A percentile compares a stretch with the other conserved stretches of the same genome.
phyloP scores from a whole-genome alignment of 192 early-diverging fungal genomes.

The Backusella circina region DNA sequence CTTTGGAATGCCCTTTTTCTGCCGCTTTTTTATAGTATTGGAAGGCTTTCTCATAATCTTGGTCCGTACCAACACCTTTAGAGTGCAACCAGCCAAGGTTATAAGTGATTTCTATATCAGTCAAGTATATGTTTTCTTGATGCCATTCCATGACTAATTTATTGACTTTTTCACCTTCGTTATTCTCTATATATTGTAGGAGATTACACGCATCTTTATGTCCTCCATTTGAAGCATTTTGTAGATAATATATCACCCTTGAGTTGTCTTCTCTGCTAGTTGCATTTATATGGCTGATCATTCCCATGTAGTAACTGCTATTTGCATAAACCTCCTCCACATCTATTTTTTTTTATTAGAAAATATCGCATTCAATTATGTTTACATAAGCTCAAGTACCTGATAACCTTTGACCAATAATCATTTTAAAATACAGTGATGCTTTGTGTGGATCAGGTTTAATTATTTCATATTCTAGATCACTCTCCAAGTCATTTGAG shows the following conservation, averaged over 20 bases:
- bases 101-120: not conserved
- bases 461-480: not conserved
- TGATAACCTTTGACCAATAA: not conserved
- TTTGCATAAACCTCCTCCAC: not conserved
- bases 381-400: not conserved
- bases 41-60: not conserved
- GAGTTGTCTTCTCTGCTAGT: not conserved
- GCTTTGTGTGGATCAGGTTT: not conserved
- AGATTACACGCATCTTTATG: not conserved
- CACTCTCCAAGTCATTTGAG: not conserved
- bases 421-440: not conserved
- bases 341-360: not conserved
- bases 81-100: not conserved
- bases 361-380: not conserved
- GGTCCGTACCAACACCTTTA: not conserved
- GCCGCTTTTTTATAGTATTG: conserved; percentile 12
- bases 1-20: conserved; percentile 4
- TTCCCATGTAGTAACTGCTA: not conserved
- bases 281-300: not conserved
- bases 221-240: not conserved
- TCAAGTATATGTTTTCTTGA: not conserved
- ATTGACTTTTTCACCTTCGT: not conserved
- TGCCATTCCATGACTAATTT: not conserved
- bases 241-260: too few relatives aligned
- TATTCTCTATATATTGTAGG: not conserved